Evolutionary conservation across 345 rosid species (phyloP).

Genomic region (Alliaria petiolata): DNA sequence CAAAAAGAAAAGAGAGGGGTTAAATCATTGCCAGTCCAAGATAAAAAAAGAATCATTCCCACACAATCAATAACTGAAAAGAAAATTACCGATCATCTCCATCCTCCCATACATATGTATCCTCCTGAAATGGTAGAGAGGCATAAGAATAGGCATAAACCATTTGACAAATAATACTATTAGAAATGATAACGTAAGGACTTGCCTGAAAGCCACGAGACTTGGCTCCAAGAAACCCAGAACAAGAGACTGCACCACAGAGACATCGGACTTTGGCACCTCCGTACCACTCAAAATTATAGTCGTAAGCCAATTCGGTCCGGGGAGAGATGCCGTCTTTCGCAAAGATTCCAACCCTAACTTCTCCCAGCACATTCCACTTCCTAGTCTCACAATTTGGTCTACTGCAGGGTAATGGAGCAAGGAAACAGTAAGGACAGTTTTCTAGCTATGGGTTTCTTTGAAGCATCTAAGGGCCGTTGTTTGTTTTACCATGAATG

Average conservation of each 20-base stretch:
- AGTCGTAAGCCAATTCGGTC: constrained; percentile 79
- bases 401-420: constrained; percentile 45
- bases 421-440: neutral
- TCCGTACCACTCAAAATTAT: constrained; percentile 97
- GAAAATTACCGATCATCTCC: constrained; percentile 93
- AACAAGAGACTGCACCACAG: constrained; percentile 82
- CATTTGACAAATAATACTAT: neutral
- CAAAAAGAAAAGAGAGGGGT: too few species aligned
- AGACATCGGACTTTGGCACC: constrained; percentile 96
- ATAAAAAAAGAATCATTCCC: too few species aligned
- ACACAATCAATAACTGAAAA: too few species aligned
- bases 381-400: constrained; percentile 99
- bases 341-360: constrained; percentile 95
- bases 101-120: constrained; percentile 95
- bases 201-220: constrained; percentile 96
- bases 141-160: neutral
- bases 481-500: constrained; percentile 77
- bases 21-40: too few species aligned
- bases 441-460: neutral
- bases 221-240: constrained; percentile 97
- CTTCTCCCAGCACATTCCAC: constrained; percentile 90
- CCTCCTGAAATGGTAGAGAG: constrained; percentile 51
- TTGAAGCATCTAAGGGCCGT: neutral
- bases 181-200: neutral
- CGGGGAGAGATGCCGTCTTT: constrained; percentile 63